Evolutionary conservation across 768 basidiomycete species (phyloP).

Genomic region (Collybia mongolica): DNA sequence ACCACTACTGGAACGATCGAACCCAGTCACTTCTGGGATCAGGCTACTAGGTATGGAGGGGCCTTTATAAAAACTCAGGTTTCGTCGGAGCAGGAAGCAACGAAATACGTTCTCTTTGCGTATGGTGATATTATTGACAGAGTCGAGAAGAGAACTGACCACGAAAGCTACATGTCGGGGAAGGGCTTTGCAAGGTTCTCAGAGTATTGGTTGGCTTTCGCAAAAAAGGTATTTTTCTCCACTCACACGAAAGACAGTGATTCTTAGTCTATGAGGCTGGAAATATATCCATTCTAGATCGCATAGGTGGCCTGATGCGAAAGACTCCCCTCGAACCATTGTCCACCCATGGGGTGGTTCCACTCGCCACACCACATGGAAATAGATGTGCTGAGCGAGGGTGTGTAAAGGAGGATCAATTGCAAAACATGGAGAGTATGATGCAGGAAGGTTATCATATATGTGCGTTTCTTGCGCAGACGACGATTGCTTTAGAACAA

Average conservation of each 20-base stretch:
- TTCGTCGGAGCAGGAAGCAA: conserved; percentile 28
- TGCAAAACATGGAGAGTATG: conserved; percentile 5
- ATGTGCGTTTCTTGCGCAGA: conserved; percentile 43
- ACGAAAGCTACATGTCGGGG: conserved; percentile 42
- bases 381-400: background rate
- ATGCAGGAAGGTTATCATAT: conserved; percentile 38
- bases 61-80: conserved; percentile 39
- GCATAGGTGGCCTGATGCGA: background rate
- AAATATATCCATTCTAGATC: background rate
- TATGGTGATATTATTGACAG: conserved; percentile 43
- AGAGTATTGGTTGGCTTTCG: conserved; percentile 71
- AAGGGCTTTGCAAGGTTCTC: conserved; percentile 61
- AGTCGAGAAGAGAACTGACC: conserved; percentile 35
- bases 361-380: too few species aligned
- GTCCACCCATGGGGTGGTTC: too few species aligned
- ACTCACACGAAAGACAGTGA: background rate
- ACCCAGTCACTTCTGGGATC: conserved; percentile 69
- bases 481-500: conserved; percentile 37
- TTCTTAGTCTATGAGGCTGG: background rate
- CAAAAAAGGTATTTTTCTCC: conserved; percentile 47
- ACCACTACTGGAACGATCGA: conserved; percentile 48
- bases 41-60: conserved; percentile 49
- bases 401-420: background rate
- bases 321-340: too few species aligned
- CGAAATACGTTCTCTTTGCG: conserved; percentile 35